Evolutionary conservation across 176 grass and related monocot genomes (phyloP), one percentile per base, ranked within the genome.

Genomic region (Juncus effusus): DNA sequence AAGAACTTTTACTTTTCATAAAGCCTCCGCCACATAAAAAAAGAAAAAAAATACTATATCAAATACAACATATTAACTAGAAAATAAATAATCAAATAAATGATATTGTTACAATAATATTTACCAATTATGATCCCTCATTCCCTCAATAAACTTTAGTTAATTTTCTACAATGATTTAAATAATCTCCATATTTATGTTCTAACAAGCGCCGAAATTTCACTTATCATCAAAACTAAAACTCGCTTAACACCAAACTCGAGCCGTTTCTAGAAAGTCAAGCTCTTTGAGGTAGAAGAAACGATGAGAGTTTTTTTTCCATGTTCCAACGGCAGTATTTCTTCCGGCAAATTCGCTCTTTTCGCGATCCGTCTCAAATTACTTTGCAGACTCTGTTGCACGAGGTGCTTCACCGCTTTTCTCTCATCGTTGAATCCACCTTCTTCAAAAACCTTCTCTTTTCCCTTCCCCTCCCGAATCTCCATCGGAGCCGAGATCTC

Each of bases 351-450:
- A 63, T 90, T 78, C 35, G 94, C 89, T 2, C 94, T 82, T 2
- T 82, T 83, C 4, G 84, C 89, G 74, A 93, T 93, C 12, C 85
- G 82, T 15, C 83, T 65, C 94, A 99, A 84, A 78, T 99, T 99
- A 64, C 75, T 89, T 62, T 93, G 94, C 4, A 99, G 77, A 62
- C 94, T 99, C 83, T 99, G 94, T 67, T 87, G 94, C 37, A 99
- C 94, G 68, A 99, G 75, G 38, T 93, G 85, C 78, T 76, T 76
- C 49, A 99, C 89, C 4, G 89, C 94, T 60, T 71, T 81, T 72
- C 81, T 89, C 80, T 99, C 94, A 12, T 80, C 74, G 65, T 83
- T 99, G 72, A 99, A 86, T 38, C 74, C 79, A 4, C 3, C 36
- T 11, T 56, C 85, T 58, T 13, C 65, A 9, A 6, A 47, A 15